phyloP scores from a whole-genome alignment of 768 basidiomycete species.

The Agaricus bisporus region DNA sequence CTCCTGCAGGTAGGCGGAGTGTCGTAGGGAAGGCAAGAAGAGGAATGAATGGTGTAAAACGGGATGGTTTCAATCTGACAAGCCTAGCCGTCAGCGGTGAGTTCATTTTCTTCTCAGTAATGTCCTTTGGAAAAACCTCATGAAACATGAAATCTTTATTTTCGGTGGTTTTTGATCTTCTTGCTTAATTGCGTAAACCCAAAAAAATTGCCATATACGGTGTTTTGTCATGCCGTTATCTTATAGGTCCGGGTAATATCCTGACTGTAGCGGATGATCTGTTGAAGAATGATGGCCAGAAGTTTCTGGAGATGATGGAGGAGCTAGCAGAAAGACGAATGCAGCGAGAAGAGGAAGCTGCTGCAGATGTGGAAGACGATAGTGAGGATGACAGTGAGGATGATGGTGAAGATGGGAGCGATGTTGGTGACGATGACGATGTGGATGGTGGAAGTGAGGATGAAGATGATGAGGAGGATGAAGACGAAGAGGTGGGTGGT shows the following conservation, averaged over 20 bases:
- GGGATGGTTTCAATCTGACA: constrained; percentile 76
- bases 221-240: too few relatives aligned
- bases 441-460: constrained; percentile 56
- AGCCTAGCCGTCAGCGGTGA: constrained; percentile 78
- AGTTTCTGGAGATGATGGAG: constrained; percentile 99
- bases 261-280: constrained; percentile 98
- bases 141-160: not conserved
- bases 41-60: constrained; percentile 12
- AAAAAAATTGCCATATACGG: too few relatives aligned
- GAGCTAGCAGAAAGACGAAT: constrained; percentile 92
- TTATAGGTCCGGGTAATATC: constrained; percentile 80
- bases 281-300: constrained; percentile 96
- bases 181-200: not conserved
- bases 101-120: constrained; percentile 18
- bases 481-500: constrained; percentile 43
- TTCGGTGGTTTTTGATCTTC: not conserved
- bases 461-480: constrained; percentile 62
- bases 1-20: constrained; percentile 13
- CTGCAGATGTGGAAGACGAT: constrained; percentile 39
- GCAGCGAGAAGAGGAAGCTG: constrained; percentile 74
- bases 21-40: constrained; percentile 29
- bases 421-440: constrained; percentile 56
- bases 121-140: constrained; percentile 10
- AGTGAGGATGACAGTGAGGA: constrained; percentile 42
- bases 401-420: constrained; percentile 54